Percentiles rank a stretch among this genome's conserved stretches.
Conservation (phyloP, 2,329 filamentous ascomycete species). For the Hyphodiscus sp. region DNA sequence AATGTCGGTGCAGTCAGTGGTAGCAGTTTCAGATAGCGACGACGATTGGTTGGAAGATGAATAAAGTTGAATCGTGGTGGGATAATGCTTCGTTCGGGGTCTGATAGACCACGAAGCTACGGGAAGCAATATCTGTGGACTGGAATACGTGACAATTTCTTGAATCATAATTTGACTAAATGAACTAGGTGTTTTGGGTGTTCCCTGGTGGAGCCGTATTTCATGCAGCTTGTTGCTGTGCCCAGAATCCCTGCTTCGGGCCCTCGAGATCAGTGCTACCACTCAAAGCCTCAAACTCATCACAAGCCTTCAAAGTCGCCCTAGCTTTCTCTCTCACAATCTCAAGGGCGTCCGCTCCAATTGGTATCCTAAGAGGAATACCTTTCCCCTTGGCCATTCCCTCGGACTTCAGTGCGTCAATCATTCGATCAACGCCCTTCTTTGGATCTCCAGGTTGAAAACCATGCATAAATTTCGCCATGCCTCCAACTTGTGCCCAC, state of each 20-base stretch:
- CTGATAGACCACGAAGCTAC: not conserved
- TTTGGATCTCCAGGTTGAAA: constrained; percentile 36
- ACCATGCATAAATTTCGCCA: constrained; percentile 13
- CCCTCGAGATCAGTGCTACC: not conserved
- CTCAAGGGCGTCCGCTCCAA: constrained; percentile 29
- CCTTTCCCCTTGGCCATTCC: constrained; percentile 29
- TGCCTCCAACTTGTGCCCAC: too few relatives aligned
- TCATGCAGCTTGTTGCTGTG: not conserved
- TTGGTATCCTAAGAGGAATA: constrained; percentile 27
- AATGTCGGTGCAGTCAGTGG: too few relatives aligned
- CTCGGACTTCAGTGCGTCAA: constrained; percentile 31
- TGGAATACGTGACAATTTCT: not conserved
- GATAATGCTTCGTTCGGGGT: not conserved
- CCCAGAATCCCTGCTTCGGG: not conserved
- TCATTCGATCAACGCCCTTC: constrained; percentile 32
- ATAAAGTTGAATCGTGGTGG: not conserved
- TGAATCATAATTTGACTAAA: not conserved
- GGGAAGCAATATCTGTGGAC: not conserved
- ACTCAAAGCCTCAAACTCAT: not conserved
- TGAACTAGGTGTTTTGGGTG: not conserved
- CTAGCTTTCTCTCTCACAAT: not conserved
- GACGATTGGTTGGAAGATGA: too few relatives aligned
- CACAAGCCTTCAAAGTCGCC: not conserved
- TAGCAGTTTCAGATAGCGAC: too few relatives aligned
- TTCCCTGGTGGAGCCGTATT: not conserved